Evolutionary conservation across 2,329 filamentous ascomycete genomes (phyloP).

Genomic region (Pezicula rhizophila): DNA sequence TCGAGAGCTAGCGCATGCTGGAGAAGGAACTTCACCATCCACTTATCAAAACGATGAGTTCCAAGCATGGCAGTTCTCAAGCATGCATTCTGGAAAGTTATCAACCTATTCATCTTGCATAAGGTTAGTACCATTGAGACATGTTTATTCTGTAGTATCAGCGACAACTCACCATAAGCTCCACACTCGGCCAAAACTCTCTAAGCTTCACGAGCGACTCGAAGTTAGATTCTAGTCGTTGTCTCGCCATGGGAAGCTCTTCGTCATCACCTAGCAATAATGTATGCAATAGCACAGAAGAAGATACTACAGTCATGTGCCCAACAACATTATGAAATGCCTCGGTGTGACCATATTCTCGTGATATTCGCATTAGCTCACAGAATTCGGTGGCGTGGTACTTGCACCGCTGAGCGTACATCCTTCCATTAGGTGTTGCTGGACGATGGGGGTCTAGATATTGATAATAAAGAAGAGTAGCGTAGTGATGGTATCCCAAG

Average conservation of each 20-base stretch:
- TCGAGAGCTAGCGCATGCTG: constrained; percentile 29
- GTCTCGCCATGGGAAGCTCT: constrained; percentile 22
- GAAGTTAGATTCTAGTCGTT: constrained; percentile 27
- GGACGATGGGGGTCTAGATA: constrained; percentile 28
- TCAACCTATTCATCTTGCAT: constrained; percentile 27
- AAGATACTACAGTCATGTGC: constrained; percentile 30
- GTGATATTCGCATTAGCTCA: constrained; percentile 24
- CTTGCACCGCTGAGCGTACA: constrained; percentile 28
- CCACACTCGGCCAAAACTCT: constrained; percentile 30
- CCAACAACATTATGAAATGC: constrained; percentile 30
- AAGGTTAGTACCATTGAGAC: neutral
- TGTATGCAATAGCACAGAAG: constrained; percentile 29
- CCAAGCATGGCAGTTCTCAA: constrained; percentile 21
- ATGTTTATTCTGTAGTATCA: neutral
- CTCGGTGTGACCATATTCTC: constrained; percentile 19
- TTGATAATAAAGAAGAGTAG: constrained; percentile 28
- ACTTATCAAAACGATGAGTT: constrained; percentile 27
- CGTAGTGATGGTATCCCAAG: constrained; percentile 30
- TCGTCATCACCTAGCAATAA: constrained; percentile 27
- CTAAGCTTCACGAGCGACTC: constrained; percentile 26
- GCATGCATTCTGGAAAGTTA: constrained; percentile 29
- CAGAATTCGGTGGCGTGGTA: constrained; percentile 25
- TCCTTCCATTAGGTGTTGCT: constrained; percentile 21
- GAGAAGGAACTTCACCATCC: constrained; percentile 29
- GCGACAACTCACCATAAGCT: constrained; percentile 25